Conservation (phyloP, 73 alveolate species). For the Effrenium voratum region DNA sequence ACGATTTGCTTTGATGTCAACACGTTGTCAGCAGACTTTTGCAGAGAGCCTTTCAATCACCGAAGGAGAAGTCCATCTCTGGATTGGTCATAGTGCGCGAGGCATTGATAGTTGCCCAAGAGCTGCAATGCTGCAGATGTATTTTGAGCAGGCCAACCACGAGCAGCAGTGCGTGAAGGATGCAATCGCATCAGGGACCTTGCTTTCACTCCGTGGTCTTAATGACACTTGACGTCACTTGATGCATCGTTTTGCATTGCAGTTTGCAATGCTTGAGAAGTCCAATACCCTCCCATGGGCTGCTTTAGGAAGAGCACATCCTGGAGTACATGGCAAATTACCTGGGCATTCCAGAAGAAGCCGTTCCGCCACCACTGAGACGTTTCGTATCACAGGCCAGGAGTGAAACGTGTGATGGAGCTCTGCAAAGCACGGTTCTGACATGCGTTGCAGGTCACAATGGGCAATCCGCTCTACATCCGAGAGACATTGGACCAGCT, state of each 20-base stretch:
- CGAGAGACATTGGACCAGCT: slow-evolving; percentile 85
- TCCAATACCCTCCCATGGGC: not conserved
- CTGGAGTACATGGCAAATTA: slow-evolving; percentile 91
- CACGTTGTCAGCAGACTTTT: not conserved
- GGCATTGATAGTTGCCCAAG: not conserved
- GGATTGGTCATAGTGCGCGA: slow-evolving; percentile 82
- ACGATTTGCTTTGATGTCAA: not conserved
- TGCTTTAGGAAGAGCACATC: slow-evolving; percentile 76
- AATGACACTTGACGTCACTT: not conserved
- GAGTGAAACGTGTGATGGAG: not conserved
- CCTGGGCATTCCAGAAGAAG: slow-evolving; percentile 75
- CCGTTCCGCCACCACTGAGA: slow-evolving; percentile 83
- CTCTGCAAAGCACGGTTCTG: not conserved
- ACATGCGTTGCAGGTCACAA: slow-evolving; percentile 57
- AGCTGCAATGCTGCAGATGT: not conserved
- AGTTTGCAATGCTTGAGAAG: not conserved
- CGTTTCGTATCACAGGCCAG: slow-evolving; percentile 83
- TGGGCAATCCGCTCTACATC: slow-evolving; percentile 93
- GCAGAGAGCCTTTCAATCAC: not conserved
- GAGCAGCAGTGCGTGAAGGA: slow-evolving; percentile 91
- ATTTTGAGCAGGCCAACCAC: slow-evolving; percentile 29
- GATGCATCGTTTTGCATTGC: not conserved
- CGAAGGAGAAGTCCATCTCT: slow-evolving; percentile 62
- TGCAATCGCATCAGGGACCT: slow-evolving; percentile 64
- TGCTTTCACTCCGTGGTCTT: slow-evolving; percentile 52